Evolutionary conservation across 1,139 yeast genomes (phyloP), one percentile per base, ranked within the genome.

Genomic region (Suhomyces maxii): DNA sequence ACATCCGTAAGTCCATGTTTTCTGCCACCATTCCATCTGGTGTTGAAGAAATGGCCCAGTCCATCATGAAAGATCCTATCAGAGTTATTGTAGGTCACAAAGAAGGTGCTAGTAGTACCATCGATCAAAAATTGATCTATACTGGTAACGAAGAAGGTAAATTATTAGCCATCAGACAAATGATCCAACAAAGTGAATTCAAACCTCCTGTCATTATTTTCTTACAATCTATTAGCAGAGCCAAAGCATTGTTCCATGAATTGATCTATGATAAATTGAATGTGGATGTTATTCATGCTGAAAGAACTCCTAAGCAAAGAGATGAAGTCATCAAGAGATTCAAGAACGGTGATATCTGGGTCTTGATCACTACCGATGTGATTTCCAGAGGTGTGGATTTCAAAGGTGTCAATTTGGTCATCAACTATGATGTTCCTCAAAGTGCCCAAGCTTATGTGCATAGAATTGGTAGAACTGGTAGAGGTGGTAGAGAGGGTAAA

Each of bases 401-500:
- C 72, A 89, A 89, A 61, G 98, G 98, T 36, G 95, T 95, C 36
- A 91, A 91, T 60, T 67, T 93, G 51, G 98, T 95, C 32, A 88
- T 95, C 56, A 95, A 95, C 67, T 95, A 93, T 64, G 99, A 95
- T 68, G 96, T 93, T 6, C 99, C 99, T 12, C 89, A 84, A 58
- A 81, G 87, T 42, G 89, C 98, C 0, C 98, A 93, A 65, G 86
- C 97, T 0, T 95, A 95, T 64, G 97, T 95, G 38, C 99, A 95
- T 67, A 82, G 99, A 70, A 89, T 95, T 58, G 99, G 99, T 66
- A 86, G 99, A 75, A 93, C 99, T 2, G 99, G 99, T 54, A 85
- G 99, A 76, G 97, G 93, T 42, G 97, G 97, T 1, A 82, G 86
- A 54, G 60, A 70, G 3, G 99, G 99, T 50, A 79, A 77, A 56